Evolutionary conservation across 352 stramenopile genomes (phyloP).

Genomic region (Peronospora tabacina): DNA sequence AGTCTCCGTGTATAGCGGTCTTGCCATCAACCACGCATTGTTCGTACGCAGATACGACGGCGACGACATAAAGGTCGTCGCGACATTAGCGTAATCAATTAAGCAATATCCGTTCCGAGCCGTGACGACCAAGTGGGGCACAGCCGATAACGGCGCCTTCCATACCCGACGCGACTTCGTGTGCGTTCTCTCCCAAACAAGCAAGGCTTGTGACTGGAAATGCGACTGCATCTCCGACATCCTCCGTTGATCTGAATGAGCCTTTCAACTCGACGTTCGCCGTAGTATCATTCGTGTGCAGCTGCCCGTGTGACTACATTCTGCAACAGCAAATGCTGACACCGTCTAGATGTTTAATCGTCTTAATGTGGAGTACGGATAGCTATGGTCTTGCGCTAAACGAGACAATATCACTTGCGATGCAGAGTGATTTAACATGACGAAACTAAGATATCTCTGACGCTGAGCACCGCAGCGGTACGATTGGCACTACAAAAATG

Average conservation of each 20-base stretch:
- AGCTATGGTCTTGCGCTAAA: slow-evolving; percentile 33
- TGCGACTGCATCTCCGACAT: slow-evolving; percentile 36
- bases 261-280: slow-evolving; percentile 27
- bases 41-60: slow-evolving; percentile 34
- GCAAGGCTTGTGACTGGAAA: slow-evolving; percentile 34
- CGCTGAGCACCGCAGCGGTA: slow-evolving; percentile 14
- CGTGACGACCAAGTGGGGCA: slow-evolving; percentile 36
- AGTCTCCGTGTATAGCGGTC: slow-evolving; percentile 26
- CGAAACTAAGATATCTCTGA: slow-evolving; percentile 59
- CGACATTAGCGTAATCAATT: slow-evolving; percentile 25
- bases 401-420: slow-evolving; percentile 27
- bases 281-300: too few relatives aligned
- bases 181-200: slow-evolving; percentile 31
- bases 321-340: slow-evolving; percentile 26
- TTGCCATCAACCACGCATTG: slow-evolving; percentile 30
- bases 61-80: slow-evolving; percentile 31
- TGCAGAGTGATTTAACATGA: slow-evolving; percentile 43
- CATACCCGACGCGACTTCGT: slow-evolving; percentile 25
- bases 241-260: slow-evolving; percentile 27
- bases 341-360: slow-evolving; percentile 46
- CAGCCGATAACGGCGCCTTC: slow-evolving; percentile 26
- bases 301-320: slow-evolving; percentile 45
- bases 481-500: slow-evolving; percentile 9
- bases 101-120: slow-evolving; percentile 42
- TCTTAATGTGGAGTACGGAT: slow-evolving; percentile 38